Evolutionary conservation across 306 rosid species (phyloP).

Genomic region (cucumber (Cucumis sativus)): DNA sequence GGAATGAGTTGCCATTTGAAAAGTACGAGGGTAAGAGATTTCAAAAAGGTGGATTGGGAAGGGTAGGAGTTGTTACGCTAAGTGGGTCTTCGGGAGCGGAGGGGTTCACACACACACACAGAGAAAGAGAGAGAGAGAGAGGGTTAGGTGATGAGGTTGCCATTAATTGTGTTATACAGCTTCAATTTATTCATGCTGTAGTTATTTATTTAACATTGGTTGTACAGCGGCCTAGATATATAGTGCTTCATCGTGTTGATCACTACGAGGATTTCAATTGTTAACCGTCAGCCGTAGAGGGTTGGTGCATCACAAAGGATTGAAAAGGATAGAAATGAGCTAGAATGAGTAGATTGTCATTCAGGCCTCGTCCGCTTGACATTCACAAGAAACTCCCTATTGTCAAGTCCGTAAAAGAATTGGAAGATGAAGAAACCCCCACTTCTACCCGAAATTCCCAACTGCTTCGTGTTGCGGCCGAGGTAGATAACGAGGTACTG

Average conservation of each 20-base stretch:
- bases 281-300: not conserved
- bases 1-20: not conserved
- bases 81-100: not conserved
- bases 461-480: constrained; percentile 21
- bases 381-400: constrained; percentile 51
- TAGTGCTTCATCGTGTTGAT: not conserved
- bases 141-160: not conserved
- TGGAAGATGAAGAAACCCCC: constrained; percentile 47
- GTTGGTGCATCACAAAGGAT: not conserved
- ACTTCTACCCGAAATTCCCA: constrained; percentile 38
- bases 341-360: constrained; percentile 45
- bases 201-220: not conserved
- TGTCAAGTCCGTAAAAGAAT: constrained; percentile 40
- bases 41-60: not conserved
- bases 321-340: constrained; percentile 5
- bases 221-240: not conserved
- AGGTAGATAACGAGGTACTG: constrained; percentile 13
- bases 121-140: not conserved
- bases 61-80: not conserved
- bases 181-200: not conserved
- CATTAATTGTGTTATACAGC: not conserved
- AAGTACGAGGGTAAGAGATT: not conserved
- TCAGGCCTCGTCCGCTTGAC: constrained; percentile 51
- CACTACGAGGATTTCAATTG: not conserved
- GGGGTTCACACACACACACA: no score